Evolutionary conservation across 441 rosid genomes (phyloP), one percentile per base, ranked within the genome.

Genomic region (Adansonia rubrostipa): DNA sequence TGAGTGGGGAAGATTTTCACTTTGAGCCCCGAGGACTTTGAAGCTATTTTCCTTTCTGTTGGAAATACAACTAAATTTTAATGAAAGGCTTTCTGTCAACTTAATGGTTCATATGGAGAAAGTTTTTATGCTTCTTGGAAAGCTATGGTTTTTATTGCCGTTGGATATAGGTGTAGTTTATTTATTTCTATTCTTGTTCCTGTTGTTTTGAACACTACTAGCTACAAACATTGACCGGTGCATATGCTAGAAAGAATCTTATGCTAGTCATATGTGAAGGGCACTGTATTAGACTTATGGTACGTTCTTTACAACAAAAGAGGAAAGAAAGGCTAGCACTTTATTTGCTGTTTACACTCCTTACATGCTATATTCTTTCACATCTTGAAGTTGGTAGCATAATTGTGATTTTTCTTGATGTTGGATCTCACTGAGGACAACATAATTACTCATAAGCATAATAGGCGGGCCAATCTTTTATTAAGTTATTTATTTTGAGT

Each of bases 61-160:
- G 73, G 58, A 33, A 54, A 8, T 72, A 42, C 48, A 33, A 71
- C 61, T 40, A 71, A 71, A n/a, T 33, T 71, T 71, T 28, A 61
- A 8, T 22, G 40, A 61, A 57, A 1, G n/a, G n/a, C 66, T 24
- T 10, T 24, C n/a, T 22, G 0, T 24, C 2, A 28, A 28, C 33
- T 28, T 28, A 28, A 1, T 28, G 33, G 33, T 1, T 28, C 33
- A 1, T 28, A 28, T 24, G 1, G 33, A 2, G 3, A 2, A 33
- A 63, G 45, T 4, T 63, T 45, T 19, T 56, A 66, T 4, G 54
- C 72, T 67, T 1, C 33, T 2, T 1, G 33, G 33, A 28, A 28
- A 28, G 33, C 2, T 28, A 2, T 28, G 3, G 33, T 2, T 28
- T 28, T 28, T 28, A 1, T 1, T 28, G 2, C 33, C 33, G 2